These are phyloP conservation scores for Lepiota venenata DNA, from an alignment of 768 basidiomycete genomes.

Conservation along the genomic window DNA sequence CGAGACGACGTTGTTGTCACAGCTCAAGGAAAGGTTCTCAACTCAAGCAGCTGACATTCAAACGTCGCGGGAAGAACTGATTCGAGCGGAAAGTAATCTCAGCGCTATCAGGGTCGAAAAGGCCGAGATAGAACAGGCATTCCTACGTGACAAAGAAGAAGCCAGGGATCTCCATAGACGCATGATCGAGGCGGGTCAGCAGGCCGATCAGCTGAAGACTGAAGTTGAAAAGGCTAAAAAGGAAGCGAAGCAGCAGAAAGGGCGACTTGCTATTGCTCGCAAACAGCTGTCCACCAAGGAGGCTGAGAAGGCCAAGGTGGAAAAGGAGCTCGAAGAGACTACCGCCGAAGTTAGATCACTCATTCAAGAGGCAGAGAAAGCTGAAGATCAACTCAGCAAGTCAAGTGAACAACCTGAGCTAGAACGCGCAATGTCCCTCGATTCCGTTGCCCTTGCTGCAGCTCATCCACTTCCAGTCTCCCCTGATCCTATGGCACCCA, in stretches of 20 bases:
- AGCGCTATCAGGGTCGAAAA: conserved; percentile 88
- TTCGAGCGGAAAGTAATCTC: conserved; percentile 88
- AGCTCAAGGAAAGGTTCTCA: conserved; percentile 64
- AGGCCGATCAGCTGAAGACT: conserved; percentile 65
- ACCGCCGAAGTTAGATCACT: conserved; percentile 46
- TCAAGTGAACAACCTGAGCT: conserved; percentile 22
- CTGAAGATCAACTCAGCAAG: conserved; percentile 46
- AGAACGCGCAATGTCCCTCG: conserved; percentile 36
- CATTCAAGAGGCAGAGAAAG: conserved; percentile 53
- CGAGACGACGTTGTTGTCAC: conserved; percentile 66
- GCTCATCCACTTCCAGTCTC: conserved; percentile 71
- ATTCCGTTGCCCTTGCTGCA: conserved; percentile 58
- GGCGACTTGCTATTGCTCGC: conserved; percentile 88
- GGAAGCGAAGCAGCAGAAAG: conserved; percentile 95
- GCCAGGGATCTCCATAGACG: conserved; percentile 78
- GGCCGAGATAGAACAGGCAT: conserved; percentile 81
- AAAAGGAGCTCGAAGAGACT: conserved; percentile 72
- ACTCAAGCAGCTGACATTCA: conserved; percentile 71
- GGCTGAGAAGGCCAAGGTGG: conserved; percentile 62
- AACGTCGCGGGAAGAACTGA: conserved; percentile 73
- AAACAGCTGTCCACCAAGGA: conserved; percentile 91
- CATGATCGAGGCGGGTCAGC: conserved; percentile 77
- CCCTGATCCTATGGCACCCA: conserved; percentile 57
- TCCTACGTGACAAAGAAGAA: conserved; percentile 94
- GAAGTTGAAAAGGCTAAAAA: conserved; percentile 88